Conservation (phyloP, 306 rosid genomes). For the Lathyrus tuberosus region DNA sequence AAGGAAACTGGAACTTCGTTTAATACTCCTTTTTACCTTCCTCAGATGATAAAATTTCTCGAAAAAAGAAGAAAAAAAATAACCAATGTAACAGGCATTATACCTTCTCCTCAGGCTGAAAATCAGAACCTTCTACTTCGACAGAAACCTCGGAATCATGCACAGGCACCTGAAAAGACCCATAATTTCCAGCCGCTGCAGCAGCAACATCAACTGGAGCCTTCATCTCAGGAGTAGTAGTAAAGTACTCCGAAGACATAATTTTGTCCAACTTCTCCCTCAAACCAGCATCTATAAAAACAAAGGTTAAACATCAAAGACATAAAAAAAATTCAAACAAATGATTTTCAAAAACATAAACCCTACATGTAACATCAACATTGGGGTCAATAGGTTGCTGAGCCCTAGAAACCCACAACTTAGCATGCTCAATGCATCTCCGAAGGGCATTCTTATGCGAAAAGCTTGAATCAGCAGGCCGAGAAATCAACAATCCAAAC, state of each 20-base stretch:
- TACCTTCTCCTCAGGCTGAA: slow-evolving; percentile 70
- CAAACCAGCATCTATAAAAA: slow-evolving; percentile 66
- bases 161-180: slow-evolving; percentile 70
- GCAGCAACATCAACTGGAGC: slow-evolving; percentile 88
- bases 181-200: slow-evolving; percentile 76
- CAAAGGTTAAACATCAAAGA: not conserved
- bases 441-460: slow-evolving; percentile 83
- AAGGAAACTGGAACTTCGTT: no score
- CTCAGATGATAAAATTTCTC: no score
- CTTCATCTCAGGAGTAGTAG: slow-evolving; percentile 88
- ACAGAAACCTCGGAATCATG: slow-evolving; percentile 46
- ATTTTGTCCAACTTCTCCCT: slow-evolving; percentile 86
- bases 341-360: not conserved
- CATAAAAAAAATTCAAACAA: not conserved
- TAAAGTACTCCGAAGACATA: slow-evolving; percentile 86
- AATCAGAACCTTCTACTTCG: slow-evolving; percentile 58
- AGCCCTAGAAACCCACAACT: slow-evolving; percentile 72
- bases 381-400: slow-evolving; percentile 68
- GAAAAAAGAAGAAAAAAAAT: not conserved
- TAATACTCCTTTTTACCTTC: no score
- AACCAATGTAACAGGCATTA: slow-evolving; percentile 15
- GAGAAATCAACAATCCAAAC: slow-evolving; percentile 68
- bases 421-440: slow-evolving; percentile 88
- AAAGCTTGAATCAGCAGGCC: slow-evolving; percentile 80
- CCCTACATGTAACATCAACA: slow-evolving; percentile 71